A percentile compares a stretch with the other conserved stretches of the same genome.
phyloP scores from a whole-genome alignment of 2,329 filamentous ascomycete species.

The Ophiocordyceps polyrhachis-furcata region DNA sequence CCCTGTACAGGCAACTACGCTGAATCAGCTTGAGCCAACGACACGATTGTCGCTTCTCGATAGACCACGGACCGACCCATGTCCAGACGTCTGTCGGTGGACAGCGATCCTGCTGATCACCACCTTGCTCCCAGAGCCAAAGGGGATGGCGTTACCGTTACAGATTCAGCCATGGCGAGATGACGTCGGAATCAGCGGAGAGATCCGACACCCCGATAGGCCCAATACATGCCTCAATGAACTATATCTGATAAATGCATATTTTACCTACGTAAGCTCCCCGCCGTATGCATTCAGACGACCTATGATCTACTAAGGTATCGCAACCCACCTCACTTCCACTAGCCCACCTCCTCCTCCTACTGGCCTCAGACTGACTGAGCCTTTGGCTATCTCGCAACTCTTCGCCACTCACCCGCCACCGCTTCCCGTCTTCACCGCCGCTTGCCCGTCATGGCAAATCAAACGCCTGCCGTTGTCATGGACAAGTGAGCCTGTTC shows the following conservation, averaged over 20 bases:
- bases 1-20: not conserved
- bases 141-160: not conserved
- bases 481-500: slow-evolving; percentile 96
- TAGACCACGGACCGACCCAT: not conserved
- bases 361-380: not conserved
- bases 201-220: not conserved
- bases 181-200: not conserved
- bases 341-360: not conserved
- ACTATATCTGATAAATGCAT: not conserved
- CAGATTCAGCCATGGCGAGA: not conserved
- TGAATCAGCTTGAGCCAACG: not conserved
- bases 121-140: not conserved
- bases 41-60: not conserved
- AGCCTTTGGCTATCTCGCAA: not conserved
- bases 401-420: not conserved
- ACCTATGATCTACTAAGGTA: not conserved
- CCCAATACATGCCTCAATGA: not conserved
- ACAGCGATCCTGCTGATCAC: no score
- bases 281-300: not conserved
- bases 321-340: not conserved
- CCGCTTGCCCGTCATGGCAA: slow-evolving; percentile 47
- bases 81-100: no score
- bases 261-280: not conserved
- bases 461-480: slow-evolving; percentile 99
- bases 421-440: not conserved